Evolutionary conservation across 768 basidiomycete species (phyloP), one percentile per base, ranked within the genome.

Genomic region (Collybiopsis luxurians): DNA sequence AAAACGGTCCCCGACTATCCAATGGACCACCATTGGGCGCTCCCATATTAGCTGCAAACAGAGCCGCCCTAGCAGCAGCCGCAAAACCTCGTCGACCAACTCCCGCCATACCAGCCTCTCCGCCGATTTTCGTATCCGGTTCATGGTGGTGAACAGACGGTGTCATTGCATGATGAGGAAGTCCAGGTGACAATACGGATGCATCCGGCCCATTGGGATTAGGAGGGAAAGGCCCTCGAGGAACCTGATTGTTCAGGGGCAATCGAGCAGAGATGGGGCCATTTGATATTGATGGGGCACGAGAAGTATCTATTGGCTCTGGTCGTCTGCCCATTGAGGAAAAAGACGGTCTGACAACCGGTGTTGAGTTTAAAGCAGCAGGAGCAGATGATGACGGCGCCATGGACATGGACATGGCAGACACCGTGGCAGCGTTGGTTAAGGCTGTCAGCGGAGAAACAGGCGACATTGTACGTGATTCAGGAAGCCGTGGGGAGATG

Each of bases 21-120:
- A 30, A n/a, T n/a, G n/a, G n/a, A n/a, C n/a, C 59, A 53, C 34
- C 50, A 51, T 4, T 23, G 21, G 28, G 19, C 24, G 3, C 34
- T 51, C 23, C 34, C 50, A 51, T 51, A 30, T 51, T 51, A 4
- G 67, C 17, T 31, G 73, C 56, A 59, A 78, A 71, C 76, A 85
- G 73, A 7, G 83, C 84, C 0, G 81, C 80, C 43, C 84, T 83
- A 52, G 87, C 84, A 10, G 83, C 89, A 17, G 92, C 89, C 0
- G 85, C 86, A 58, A 94, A 94, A 0, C 90, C 93, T 61, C 92
- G 75, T 58, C 93, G 75, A 7, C 93, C 93, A 6, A 95, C 92
- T 9, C 93, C 93, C 0, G 93, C 93, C 93, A 95, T 95, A 0
- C 90, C 89, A 9, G 89, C 90, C 53, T 78, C 84, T 6, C 90